A percentile compares a stretch with the other conserved stretches of the same genome.
These are phyloP conservation scores for Luzula sylvatica DNA, from an alignment of 176 grass and related monocot species.

Conservation along the genomic window DNA sequence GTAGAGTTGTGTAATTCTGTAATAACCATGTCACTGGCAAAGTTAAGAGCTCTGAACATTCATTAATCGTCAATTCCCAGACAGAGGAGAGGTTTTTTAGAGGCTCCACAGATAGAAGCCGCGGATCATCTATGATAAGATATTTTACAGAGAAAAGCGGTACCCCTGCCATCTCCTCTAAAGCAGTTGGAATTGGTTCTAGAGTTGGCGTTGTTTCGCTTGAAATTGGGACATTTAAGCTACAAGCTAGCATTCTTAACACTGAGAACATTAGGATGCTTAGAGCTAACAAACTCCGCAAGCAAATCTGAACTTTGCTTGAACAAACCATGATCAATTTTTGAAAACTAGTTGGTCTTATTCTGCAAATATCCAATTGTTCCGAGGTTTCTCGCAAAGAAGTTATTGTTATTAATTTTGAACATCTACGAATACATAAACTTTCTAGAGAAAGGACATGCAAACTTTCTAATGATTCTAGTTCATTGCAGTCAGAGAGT, in stretches of 20 bases:
- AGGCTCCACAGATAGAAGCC: not conserved
- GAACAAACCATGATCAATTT: not conserved
- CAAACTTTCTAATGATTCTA: conserved; percentile 6
- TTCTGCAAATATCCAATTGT: not conserved
- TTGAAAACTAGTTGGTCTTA: not conserved
- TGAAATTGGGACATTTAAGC: not conserved
- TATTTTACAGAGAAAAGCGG: not conserved
- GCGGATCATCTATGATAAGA: not conserved
- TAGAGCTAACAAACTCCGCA: not conserved
- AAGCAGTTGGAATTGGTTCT: not conserved
- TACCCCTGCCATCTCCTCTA: too few relatives aligned
- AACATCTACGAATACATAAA: not conserved
- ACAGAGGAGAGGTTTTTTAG: not conserved
- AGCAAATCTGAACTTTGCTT: not conserved
- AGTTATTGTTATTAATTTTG: not conserved
- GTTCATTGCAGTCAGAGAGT: not conserved
- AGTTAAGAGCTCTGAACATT: not conserved
- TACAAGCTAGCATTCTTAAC: not conserved
- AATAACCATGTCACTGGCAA: not conserved
- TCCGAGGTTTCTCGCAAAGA: not conserved
- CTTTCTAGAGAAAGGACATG: not conserved
- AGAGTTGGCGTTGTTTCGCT: not conserved
- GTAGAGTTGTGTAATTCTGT: not conserved
- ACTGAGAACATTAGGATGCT: not conserved
- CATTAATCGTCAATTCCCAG: not conserved